A percentile compares a stretch with the other conserved stretches of the same genome.
phyloP scores from a whole-genome alignment of 73 alveolate species.

The Paramecium sonneborni region DNA sequence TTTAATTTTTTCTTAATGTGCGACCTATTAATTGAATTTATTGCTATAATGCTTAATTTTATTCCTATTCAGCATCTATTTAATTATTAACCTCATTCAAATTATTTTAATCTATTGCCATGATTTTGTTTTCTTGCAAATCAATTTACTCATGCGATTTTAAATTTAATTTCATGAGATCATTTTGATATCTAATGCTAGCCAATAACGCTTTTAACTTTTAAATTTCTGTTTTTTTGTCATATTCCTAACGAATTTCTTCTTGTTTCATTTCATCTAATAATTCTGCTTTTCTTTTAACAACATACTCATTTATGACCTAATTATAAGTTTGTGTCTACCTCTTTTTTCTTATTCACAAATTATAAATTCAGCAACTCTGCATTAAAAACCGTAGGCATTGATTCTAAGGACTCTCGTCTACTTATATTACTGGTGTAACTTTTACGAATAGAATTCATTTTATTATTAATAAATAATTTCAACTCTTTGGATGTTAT shows the following conservation, averaged over 20 bases:
- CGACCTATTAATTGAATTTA: background rate
- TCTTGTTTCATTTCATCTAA: slow-evolving; percentile 5
- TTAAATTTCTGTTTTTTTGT: background rate
- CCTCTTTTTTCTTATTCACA: background rate
- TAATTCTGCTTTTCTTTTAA: background rate
- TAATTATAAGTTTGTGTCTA: background rate
- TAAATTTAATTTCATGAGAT: background rate
- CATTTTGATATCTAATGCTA: background rate
- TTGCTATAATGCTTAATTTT: background rate
- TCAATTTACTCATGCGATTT: background rate
- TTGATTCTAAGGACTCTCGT: background rate
- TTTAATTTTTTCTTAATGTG: background rate
- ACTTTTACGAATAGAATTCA: slow-evolving; percentile 9
- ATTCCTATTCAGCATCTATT: background rate
- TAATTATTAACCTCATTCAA: background rate
- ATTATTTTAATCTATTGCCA: background rate
- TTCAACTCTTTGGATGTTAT: slow-evolving; percentile 47
- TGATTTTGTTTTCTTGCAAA: background rate
- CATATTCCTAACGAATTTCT: background rate
- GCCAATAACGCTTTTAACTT: background rate
- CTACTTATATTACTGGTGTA: background rate
- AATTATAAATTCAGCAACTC: background rate
- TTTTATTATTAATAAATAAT: background rate
- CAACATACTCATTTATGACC: slow-evolving; percentile 18
- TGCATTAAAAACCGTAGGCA: background rate